Conservation (phyloP, 2,329 filamentous ascomycete genomes). For the Cladosporium oxysporum region DNA sequence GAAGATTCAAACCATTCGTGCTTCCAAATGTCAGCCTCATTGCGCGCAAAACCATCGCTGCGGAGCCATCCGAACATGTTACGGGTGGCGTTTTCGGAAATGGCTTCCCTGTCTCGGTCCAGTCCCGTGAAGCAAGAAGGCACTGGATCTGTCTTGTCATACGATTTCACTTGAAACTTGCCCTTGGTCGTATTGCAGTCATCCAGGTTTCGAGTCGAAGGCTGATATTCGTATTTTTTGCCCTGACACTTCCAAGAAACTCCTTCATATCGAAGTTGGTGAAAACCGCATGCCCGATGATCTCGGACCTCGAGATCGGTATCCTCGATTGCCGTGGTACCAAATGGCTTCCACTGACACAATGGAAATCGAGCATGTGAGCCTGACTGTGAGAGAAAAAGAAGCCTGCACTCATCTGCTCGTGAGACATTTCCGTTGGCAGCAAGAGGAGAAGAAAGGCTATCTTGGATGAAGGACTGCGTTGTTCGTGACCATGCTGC, state of each 20-base stretch:
- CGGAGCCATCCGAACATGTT: neutral
- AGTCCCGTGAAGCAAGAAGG: neutral
- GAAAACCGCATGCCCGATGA: neutral
- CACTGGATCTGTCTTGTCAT: neutral
- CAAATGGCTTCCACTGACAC: slow-evolving; percentile 1
- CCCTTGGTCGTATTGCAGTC: neutral
- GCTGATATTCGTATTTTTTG: neutral
- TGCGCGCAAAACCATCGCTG: neutral
- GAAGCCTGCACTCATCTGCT: neutral
- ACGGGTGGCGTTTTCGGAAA: neutral
- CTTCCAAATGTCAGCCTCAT: neutral
- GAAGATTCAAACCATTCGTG: neutral
- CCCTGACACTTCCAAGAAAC: neutral
- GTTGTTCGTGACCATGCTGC: slow-evolving; percentile 1
- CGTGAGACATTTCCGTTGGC: neutral
- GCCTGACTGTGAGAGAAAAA: neutral
- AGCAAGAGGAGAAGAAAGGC: neutral
- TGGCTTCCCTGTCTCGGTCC: neutral
- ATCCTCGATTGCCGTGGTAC: neutral
- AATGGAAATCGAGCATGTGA: neutral
- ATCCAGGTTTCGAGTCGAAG: neutral
- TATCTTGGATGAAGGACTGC: neutral
- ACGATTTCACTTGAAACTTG: neutral
- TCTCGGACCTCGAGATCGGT: neutral
- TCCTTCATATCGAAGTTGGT: neutral